Evolutionary conservation across 495 filamentous ascomycete species (phyloP).

Genomic region (Xylaria telfairii): DNA sequence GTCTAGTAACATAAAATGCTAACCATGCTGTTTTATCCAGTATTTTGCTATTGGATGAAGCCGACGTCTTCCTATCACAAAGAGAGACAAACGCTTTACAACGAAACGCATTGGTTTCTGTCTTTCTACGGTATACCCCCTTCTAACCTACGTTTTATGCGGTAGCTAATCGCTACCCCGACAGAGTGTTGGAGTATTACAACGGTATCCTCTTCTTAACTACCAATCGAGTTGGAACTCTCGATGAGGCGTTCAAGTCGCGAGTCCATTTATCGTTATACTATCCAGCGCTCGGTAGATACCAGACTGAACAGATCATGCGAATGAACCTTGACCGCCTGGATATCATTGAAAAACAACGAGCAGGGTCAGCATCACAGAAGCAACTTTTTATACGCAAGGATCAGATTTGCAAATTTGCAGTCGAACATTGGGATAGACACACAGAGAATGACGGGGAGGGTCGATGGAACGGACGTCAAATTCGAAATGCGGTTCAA

Average conservation of each 20-base stretch:
- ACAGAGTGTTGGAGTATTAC: conserved; percentile 63
- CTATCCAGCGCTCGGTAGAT: conserved; percentile 70
- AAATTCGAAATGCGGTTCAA: neutral
- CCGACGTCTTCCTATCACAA: conserved; percentile 27
- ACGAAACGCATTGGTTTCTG: conserved; percentile 57
- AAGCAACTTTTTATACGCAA: neutral
- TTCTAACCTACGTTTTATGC: neutral
- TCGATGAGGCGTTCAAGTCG: conserved; percentile 60
- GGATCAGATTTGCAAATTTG: neutral
- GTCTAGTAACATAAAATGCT: neutral
- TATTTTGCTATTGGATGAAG: conserved; percentile 53
- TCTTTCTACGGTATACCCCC: neutral
- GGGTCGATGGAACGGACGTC: neutral
- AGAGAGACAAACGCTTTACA: conserved; percentile 45
- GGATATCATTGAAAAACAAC: conserved; percentile 52
- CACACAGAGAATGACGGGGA: neutral
- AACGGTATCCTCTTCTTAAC: conserved; percentile 61
- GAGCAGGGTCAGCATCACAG: neutral
- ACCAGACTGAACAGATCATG: conserved; percentile 78
- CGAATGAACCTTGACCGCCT: conserved; percentile 71
- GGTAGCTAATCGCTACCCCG: neutral
- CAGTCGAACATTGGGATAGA: neutral
- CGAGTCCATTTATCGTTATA: conserved; percentile 56
- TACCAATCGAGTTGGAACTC: conserved; percentile 56
- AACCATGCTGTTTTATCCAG: neutral